Evolutionary conservation across 2,329 filamentous ascomycete species (phyloP).

Genomic region (Byssothecium circinans): DNA sequence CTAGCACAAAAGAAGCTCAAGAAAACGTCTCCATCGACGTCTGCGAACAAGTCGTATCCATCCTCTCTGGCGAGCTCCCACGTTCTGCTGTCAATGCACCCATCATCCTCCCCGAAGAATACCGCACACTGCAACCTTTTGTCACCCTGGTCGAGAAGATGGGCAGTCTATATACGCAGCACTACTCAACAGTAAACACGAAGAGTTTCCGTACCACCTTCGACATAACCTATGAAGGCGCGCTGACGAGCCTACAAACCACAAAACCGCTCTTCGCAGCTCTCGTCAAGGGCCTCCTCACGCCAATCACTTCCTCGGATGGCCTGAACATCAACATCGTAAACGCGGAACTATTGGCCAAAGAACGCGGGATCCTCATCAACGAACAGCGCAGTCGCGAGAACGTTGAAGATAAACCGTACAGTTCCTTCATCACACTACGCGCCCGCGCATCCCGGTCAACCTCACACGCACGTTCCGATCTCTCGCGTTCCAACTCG

Average conservation of each 20-base stretch:
- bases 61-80: constrained; percentile 71
- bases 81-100: constrained; percentile 79
- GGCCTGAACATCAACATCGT: constrained; percentile 78
- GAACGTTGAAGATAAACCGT: constrained; percentile 61
- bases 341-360: constrained; percentile 74
- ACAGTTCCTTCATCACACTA: constrained; percentile 71
- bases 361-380: constrained; percentile 75
- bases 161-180: constrained; percentile 77
- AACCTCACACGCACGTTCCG: constrained; percentile 30
- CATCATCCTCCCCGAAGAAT: constrained; percentile 79
- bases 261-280: constrained; percentile 79
- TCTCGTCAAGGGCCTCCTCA: constrained; percentile 73
- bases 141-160: constrained; percentile 77
- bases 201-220: constrained; percentile 65
- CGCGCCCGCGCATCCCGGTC: constrained; percentile 54
- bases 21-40: constrained; percentile 84
- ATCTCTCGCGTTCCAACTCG: constrained; percentile 28
- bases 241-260: constrained; percentile 69
- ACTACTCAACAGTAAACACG: constrained; percentile 55
- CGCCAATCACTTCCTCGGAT: constrained; percentile 67
- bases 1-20: constrained; percentile 79
- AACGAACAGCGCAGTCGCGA: constrained; percentile 71
- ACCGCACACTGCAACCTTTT: constrained; percentile 74
- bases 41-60: constrained; percentile 75
- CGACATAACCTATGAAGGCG: constrained; percentile 76